Evolutionary conservation across 2,329 filamentous ascomycete species (phyloP).

Genomic region (Alternaria consortialis): DNA sequence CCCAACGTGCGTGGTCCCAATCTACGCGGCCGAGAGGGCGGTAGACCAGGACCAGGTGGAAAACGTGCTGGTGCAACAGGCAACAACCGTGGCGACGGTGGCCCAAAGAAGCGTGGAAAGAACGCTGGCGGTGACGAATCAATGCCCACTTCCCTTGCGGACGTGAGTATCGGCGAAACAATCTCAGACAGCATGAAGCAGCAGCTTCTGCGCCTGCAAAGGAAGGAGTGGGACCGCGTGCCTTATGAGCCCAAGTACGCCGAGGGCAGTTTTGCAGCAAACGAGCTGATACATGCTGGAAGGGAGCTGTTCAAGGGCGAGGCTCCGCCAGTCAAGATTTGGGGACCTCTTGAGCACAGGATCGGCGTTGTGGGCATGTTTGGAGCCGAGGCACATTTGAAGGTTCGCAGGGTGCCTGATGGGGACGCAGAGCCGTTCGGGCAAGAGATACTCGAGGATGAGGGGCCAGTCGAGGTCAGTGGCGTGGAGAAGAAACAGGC

Average conservation of each 20-base stretch:
- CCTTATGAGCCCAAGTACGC: conserved; percentile 49
- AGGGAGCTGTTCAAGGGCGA: conserved; percentile 46
- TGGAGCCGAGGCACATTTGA: conserved; percentile 38
- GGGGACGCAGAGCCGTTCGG: conserved; percentile 33
- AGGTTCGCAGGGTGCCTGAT: conserved; percentile 36
- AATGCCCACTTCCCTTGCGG: conserved; percentile 4
- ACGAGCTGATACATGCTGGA: conserved; percentile 43
- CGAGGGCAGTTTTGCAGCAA: conserved; percentile 43
- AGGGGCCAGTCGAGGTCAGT: not conserved
- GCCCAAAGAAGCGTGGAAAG: conserved; percentile 35
- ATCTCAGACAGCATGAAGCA: conserved; percentile 44
- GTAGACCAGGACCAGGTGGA: conserved; percentile 14
- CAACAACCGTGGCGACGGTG: conserved; percentile 19
- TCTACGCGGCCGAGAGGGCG: conserved; percentile 33
- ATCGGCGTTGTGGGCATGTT: conserved; percentile 48
- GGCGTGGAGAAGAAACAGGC: conserved; percentile 10
- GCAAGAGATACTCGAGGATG: conserved; percentile 18
- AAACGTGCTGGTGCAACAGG: conserved; percentile 7
- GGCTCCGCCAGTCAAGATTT: conserved; percentile 40
- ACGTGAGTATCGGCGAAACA: conserved; percentile 24
- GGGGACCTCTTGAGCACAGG: conserved; percentile 39
- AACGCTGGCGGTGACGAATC: conserved; percentile 10
- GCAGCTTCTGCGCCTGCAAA: conserved; percentile 45
- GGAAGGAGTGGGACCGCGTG: conserved; percentile 47
- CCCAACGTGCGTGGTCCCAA: conserved; percentile 31